Evolutionary conservation across 768 basidiomycete species (phyloP).

Genomic region (Neoboletus subvelutipes): DNA sequence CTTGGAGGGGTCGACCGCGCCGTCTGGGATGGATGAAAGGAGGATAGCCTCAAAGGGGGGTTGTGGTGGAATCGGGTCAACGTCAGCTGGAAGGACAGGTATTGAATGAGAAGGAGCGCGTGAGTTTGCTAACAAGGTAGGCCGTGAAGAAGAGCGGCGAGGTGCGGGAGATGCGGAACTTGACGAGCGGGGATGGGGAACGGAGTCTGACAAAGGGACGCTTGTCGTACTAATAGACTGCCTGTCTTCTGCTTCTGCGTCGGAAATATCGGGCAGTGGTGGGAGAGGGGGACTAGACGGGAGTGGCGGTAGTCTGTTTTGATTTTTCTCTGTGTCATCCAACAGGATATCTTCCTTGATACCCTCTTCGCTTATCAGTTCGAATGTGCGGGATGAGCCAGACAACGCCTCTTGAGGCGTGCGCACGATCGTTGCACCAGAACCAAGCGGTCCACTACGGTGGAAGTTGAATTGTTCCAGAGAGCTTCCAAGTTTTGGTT

Average conservation of each 20-base stretch:
- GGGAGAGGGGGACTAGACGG: constrained; percentile 52
- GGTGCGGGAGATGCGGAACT: constrained; percentile 28
- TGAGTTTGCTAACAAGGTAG: constrained; percentile 20
- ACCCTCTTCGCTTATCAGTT: constrained; percentile 13
- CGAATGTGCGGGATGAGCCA: constrained; percentile 20
- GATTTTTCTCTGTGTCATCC: constrained; percentile 16
- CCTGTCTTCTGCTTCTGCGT: background rate
- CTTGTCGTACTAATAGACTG: constrained; percentile 20
- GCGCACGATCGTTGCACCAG: constrained; percentile 72
- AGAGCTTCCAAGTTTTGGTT: constrained; percentile 39
- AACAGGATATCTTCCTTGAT: constrained; percentile 5
- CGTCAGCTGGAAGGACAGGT: constrained; percentile 48
- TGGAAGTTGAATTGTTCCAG: constrained; percentile 30
- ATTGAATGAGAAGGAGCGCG: constrained; percentile 44
- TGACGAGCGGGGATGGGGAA: constrained; percentile 34
- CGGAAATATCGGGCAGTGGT: constrained; percentile 41
- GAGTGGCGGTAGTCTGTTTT: constrained; percentile 28
- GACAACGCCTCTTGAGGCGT: constrained; percentile 78
- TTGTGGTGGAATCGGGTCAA: constrained; percentile 44
- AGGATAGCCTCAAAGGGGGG: constrained; percentile 68
- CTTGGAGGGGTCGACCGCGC: constrained; percentile 53
- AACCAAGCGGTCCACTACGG: constrained; percentile 56
- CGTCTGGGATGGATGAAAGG: constrained; percentile 53
- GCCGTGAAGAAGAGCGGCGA: constrained; percentile 39
- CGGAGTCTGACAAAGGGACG: constrained; percentile 25